Percentiles rank a stretch among this genome's conserved stretches.
Evolutionary conservation across 148 eudicot genomes (phyloP).

Genomic region (Rhododendron kiyosumense): DNA sequence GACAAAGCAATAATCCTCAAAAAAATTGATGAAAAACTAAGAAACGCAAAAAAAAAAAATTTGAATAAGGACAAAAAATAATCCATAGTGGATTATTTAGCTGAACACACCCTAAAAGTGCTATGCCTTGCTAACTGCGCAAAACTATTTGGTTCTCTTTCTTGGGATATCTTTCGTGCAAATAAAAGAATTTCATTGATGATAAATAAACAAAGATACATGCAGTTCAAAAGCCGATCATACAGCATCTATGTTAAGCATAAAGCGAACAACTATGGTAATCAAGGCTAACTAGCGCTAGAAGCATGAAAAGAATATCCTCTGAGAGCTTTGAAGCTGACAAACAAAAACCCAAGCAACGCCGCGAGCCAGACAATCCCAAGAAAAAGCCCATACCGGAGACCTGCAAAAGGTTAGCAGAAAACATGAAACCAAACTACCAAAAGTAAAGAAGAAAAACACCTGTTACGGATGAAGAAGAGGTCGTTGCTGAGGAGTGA

Average conservation of each 20-base stretch:
- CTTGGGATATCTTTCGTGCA: background rate
- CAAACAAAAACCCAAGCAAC: background rate
- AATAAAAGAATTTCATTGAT: background rate
- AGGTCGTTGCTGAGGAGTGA: background rate
- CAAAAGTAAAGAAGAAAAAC: background rate
- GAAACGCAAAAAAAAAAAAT: too few species aligned
- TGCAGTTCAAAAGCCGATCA: background rate
- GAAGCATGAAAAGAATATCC: background rate
- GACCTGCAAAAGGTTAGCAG: background rate
- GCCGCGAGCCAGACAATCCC: background rate
- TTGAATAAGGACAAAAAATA: too few species aligned
- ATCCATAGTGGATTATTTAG: too few species aligned
- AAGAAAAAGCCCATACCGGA: background rate
- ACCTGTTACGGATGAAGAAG: background rate
- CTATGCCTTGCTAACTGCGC: background rate
- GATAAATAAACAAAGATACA: background rate
- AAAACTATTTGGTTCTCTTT: background rate
- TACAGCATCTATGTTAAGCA: background rate
- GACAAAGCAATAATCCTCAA: too few species aligned
- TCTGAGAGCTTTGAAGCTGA: background rate
- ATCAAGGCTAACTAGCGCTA: background rate
- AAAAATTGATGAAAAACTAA: too few species aligned
- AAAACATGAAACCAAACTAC: background rate
- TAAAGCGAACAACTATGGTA: background rate
- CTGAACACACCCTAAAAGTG: too few species aligned